Conservation (phyloP, 1,284 basidiomycete species). For the Cryptococcus floricola region DNA sequence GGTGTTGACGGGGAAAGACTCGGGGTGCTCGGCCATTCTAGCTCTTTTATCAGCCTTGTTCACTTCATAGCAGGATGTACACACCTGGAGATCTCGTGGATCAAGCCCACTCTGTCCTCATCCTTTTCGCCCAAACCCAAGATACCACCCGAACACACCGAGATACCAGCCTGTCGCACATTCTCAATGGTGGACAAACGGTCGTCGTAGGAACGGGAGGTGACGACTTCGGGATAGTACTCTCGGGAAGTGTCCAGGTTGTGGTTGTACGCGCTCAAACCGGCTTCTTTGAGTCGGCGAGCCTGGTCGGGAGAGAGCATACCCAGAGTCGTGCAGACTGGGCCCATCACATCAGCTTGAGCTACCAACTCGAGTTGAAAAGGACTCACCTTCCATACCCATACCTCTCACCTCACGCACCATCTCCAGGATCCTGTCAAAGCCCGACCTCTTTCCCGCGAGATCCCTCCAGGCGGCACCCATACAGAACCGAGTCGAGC, state of each 20-base stretch:
- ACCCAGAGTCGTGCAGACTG: constrained; percentile 92
- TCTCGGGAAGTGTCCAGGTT: constrained; percentile 97
- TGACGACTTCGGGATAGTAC: constrained; percentile 94
- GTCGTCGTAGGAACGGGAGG: constrained; percentile 91
- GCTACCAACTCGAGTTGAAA: background rate
- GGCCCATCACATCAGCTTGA: background rate
- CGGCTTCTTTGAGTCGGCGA: constrained; percentile 86
- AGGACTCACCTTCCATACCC: constrained; percentile 68
- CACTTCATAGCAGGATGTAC: background rate
- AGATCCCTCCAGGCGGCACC: constrained; percentile 98
- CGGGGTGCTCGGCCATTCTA: constrained; percentile 93
- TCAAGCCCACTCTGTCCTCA: constrained; percentile 85
- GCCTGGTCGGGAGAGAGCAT: constrained; percentile 96
- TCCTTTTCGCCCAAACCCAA: constrained; percentile 90
- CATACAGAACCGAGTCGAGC: constrained; percentile 98
- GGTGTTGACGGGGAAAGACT: constrained; percentile 98
- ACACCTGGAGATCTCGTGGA: constrained; percentile 87
- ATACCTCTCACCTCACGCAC: constrained; percentile 76
- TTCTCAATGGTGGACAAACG: constrained; percentile 82
- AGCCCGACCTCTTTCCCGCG: constrained; percentile 87
- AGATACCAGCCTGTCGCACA: constrained; percentile 91
- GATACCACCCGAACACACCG: constrained; percentile 95
- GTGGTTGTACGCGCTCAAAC: constrained; percentile 93
- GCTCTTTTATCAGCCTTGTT: constrained; percentile 5
- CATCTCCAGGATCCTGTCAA: constrained; percentile 91